Percentiles rank a stretch among this genome's conserved stretches.
Evolutionary conservation across 1,284 basidiomycete species (phyloP).

Genomic region (Microbotryum lychnidis-dioicae): DNA sequence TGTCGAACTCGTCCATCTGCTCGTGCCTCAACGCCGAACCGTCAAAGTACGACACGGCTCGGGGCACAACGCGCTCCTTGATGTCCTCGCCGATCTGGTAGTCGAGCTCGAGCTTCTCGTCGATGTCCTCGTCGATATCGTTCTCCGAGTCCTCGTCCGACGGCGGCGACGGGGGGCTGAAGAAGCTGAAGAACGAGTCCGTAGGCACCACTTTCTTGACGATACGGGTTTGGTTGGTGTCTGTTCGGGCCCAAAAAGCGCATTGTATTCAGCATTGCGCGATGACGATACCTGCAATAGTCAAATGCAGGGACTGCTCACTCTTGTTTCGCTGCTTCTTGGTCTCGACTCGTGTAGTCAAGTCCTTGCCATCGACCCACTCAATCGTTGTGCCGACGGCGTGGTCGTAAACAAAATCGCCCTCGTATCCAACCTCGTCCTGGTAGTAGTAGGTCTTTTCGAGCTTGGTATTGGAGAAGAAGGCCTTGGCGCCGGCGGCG

Average conservation of each 20-base stretch:
- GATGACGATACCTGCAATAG: too few relatives aligned
- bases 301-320: constrained; percentile 43
- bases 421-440: constrained; percentile 42
- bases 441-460: constrained; percentile 96
- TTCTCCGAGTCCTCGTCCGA: constrained; percentile 70
- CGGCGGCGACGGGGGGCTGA: constrained; percentile 67
- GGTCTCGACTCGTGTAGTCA: constrained; percentile 95
- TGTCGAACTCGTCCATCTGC: constrained; percentile 50
- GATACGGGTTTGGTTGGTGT: constrained; percentile 84
- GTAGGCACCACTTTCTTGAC: constrained; percentile 79
- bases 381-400: constrained; percentile 83
- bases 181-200: constrained; percentile 97
- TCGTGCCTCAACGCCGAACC: constrained; percentile 68
- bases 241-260: constrained; percentile 43
- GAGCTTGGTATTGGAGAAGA: constrained; percentile 72
- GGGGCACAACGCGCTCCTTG: constrained; percentile 93
- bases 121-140: constrained; percentile 81
- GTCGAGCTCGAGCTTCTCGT: constrained; percentile 89
- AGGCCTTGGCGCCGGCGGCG: constrained; percentile 59
- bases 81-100: constrained; percentile 98
- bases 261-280: constrained; percentile 5
- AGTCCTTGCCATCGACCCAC: constrained; percentile 97
- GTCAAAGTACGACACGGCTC: constrained; percentile 58
- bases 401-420: constrained; percentile 39
- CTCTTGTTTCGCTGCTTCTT: constrained; percentile 99